phyloP scores from a whole-genome alignment of 345 rosid species.

The Chamaenerion angustifolium region DNA sequence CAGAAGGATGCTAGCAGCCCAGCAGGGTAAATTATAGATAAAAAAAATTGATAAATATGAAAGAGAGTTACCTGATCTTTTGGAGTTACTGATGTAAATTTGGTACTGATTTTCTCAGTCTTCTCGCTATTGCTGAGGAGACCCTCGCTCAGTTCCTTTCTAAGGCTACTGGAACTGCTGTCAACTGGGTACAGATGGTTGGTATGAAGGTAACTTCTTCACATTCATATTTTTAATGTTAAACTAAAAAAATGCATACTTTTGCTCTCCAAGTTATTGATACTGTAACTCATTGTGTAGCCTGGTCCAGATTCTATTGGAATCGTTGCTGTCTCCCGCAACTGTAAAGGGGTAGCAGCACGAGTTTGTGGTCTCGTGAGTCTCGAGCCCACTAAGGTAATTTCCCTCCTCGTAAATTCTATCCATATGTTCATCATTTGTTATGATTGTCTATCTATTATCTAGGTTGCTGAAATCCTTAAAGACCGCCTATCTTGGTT shows the following conservation, averaged over 20 bases:
- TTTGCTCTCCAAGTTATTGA: not conserved
- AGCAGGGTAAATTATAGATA: constrained; percentile 55
- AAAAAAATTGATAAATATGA: not conserved
- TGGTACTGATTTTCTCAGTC: constrained; percentile 22
- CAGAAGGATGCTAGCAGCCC: constrained; percentile 94
- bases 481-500: constrained; percentile 96
- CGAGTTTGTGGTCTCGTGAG: constrained; percentile 99
- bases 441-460: constrained; percentile 7
- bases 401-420: not conserved
- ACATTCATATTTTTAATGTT: not conserved
- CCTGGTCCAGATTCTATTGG: constrained; percentile 99
- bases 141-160: constrained; percentile 84
- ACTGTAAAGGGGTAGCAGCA: constrained; percentile 94
- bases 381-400: constrained; percentile 91
- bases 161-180: constrained; percentile 99
- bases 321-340: constrained; percentile 96
- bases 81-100: not conserved
- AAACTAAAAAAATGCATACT: no score
- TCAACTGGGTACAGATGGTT: constrained; percentile 99
- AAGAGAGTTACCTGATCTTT: no score
- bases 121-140: constrained; percentile 90
- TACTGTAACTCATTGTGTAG: constrained; percentile 17
- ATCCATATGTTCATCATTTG: not conserved
- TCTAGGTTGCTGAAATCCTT: constrained; percentile 79
- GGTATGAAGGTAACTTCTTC: constrained; percentile 81